A percentile compares a stretch with the other conserved stretches of the same genome.
phyloP scores from a whole-genome alignment of 2,329 filamentous ascomycete species.

The Teratosphaeriaceae sp. region DNA sequence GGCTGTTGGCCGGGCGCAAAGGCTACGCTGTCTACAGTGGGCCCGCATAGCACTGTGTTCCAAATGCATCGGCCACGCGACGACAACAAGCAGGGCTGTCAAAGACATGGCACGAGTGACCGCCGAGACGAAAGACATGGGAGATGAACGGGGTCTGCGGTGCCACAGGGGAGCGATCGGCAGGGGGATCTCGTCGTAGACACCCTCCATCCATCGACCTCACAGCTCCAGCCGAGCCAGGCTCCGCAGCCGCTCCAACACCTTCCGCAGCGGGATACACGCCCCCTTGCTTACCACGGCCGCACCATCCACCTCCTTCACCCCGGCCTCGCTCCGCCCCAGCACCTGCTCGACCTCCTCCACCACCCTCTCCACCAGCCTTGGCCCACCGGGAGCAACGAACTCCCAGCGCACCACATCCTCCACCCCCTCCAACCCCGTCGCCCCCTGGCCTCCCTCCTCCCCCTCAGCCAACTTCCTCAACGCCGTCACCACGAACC shows the following conservation, averaged over 20 bases:
- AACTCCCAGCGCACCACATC: slow-evolving; percentile 51
- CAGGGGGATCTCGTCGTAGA: too few species aligned
- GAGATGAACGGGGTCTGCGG: too few species aligned
- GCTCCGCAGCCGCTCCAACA: slow-evolving; percentile 33
- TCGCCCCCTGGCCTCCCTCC: slow-evolving; percentile 35
- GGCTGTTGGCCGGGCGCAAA: too few species aligned
- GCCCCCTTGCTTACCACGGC: slow-evolving; percentile 43
- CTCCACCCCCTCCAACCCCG: slow-evolving; percentile 38
- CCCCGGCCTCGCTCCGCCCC: slow-evolving; percentile 29
- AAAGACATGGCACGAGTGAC: too few species aligned
- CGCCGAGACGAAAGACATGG: too few species aligned
- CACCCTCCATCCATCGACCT: too few species aligned
- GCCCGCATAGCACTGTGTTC: too few species aligned
- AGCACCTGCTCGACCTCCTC: slow-evolving; percentile 37
- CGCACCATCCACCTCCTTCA: slow-evolving; percentile 37
- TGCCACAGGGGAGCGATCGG: too few species aligned
- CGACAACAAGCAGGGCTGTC: too few species aligned
- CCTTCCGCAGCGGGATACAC: slow-evolving; percentile 25
- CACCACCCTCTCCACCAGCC: slow-evolving; percentile 40
- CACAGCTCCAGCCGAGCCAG: too few species aligned
- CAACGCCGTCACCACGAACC: slow-evolving; percentile 26
- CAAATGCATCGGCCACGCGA: too few species aligned
- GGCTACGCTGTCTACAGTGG: too few species aligned
- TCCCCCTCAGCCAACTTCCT: slow-evolving; percentile 32
- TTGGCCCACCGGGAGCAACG: slow-evolving; percentile 26